Evolutionary conservation across 192 early-diverging fungal species (phyloP), one percentile per base, ranked within the genome.

Genomic region (Backusella sp.): DNA sequence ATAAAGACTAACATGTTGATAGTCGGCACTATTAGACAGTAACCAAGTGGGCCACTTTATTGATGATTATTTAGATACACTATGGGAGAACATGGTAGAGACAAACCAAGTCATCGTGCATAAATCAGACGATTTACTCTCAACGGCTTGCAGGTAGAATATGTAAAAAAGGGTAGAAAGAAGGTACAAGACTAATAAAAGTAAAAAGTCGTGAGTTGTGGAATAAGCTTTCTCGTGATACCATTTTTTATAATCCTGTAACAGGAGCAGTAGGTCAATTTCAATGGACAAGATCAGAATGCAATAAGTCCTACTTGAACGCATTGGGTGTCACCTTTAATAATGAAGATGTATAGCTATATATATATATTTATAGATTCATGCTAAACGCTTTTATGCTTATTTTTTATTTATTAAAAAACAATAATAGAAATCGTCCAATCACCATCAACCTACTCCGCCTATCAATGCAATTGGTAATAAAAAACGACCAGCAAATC

Each of bases 231-330:
- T 83, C 82, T 28, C 62, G 73, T 11, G 82, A 83, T 53, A 74
- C 82, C 3, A 76, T 83, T 3, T 83, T 83, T 41, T 83, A 80
- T 34, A 83, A 83, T 72, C 78, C 82, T 23, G 36, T 80, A 17
- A 83, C 82, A 35, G 82, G 82, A 8, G 69, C 75, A 11, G 71
- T 83, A n/a, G 82, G 82, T n/a, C 82, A 83, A 36, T 83, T 83
- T 34, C 82, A 80, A 32, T 83, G 82, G 82, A 77, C 75, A 62
- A 53, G 82, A 46, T 83, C 82, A 14, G 74, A 83, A 46, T 78
- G 73, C 14, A 79, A 80, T 44, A 72, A 68, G 28, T 73, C 71
- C 17, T 83, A 83, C 52, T 56, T 83, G 32, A 53, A 70, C 44
- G 79, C 82, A 52, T 66, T 83, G 8, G 82, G 82, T 30, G 78